Percentiles rank a stretch among this genome's conserved stretches.
Conservation (phyloP, 2,329 filamentous ascomycete species). For the Cryphonectria japonica region DNA sequence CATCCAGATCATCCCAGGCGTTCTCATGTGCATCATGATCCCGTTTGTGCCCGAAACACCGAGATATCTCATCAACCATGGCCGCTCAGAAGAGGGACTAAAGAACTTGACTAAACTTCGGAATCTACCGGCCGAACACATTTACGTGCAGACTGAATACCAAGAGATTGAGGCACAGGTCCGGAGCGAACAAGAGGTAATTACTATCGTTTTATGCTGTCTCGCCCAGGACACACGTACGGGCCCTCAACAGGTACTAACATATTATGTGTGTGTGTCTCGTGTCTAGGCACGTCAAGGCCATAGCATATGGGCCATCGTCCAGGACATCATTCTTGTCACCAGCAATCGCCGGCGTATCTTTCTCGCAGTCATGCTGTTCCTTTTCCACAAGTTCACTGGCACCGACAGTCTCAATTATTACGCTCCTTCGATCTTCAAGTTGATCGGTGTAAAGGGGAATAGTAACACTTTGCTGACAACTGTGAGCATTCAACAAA, state of each 20-base stretch:
- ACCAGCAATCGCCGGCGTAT: conserved; percentile 36
- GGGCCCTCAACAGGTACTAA: background rate
- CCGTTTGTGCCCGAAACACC: conserved; percentile 42
- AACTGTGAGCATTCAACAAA: background rate
- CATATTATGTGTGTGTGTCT: background rate
- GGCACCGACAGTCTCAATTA: conserved; percentile 47
- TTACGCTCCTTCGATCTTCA: conserved; percentile 45
- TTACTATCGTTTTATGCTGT: background rate
- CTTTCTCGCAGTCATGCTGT: conserved; percentile 34
- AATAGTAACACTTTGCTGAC: conserved; percentile 30
- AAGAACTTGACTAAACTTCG: conserved; percentile 44
- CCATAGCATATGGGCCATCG: conserved; percentile 24
- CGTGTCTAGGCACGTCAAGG: background rate
- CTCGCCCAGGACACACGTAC: background rate
- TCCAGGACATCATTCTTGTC: conserved; percentile 34
- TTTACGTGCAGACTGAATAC: conserved; percentile 44
- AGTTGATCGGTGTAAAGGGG: conserved; percentile 42
- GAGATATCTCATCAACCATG: conserved; percentile 41
- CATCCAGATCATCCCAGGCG: conserved; percentile 44
- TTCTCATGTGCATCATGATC: conserved; percentile 41
- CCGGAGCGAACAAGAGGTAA: conserved; percentile 35
- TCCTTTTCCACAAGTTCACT: conserved; percentile 47
- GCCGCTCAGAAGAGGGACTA: conserved; percentile 41
- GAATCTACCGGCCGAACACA: conserved; percentile 42
- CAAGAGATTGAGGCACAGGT: conserved; percentile 43